A percentile compares a stretch with the other conserved stretches of the same genome.
These are phyloP conservation scores for Brettanomyces custersianus DNA, from an alignment of 805 yeast genomes.

Conservation along the genomic window DNA sequence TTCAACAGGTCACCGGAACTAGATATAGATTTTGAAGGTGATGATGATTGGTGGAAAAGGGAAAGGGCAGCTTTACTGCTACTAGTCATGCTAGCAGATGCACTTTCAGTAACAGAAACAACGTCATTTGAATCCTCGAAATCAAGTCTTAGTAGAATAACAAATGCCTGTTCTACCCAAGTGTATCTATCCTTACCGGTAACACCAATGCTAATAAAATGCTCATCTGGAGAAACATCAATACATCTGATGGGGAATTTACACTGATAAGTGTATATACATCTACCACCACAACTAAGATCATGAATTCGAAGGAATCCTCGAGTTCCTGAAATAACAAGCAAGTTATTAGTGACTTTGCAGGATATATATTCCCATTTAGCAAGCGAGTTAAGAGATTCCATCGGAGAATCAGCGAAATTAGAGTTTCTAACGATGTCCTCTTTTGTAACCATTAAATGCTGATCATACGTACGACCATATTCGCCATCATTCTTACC, in stretches of 20 bases:
- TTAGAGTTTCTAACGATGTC: conserved; percentile 22
- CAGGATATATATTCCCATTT: conserved; percentile 58
- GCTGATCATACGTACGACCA: conserved; percentile 39
- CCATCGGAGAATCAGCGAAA: conserved; percentile 17
- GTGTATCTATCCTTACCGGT: conserved; percentile 68
- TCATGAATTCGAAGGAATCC: conserved; percentile 66
- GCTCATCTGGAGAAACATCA: conserved; percentile 57
- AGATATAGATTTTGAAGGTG: conserved; percentile 3
- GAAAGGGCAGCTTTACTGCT: conserved; percentile 2
- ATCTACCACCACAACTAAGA: conserved; percentile 44
- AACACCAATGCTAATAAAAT: conserved; percentile 68
- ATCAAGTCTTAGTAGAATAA: conserved; percentile 39
- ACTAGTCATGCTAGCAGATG: neutral
- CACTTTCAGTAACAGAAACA: neutral
- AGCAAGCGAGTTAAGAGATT: conserved; percentile 26
- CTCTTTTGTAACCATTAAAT: conserved; percentile 18
- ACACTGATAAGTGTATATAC: conserved; percentile 60
- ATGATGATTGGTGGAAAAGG: neutral
- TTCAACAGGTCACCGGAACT: neutral
- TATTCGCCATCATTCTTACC: conserved; percentile 65
- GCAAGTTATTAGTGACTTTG: conserved; percentile 44
- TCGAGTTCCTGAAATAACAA: conserved; percentile 63
- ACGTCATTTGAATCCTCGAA: conserved; percentile 7
- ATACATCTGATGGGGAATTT: conserved; percentile 74
- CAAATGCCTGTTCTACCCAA: conserved; percentile 67